Conservation (phyloP, 2,329 filamentous ascomycete genomes). For the Massarina eburnea region DNA sequence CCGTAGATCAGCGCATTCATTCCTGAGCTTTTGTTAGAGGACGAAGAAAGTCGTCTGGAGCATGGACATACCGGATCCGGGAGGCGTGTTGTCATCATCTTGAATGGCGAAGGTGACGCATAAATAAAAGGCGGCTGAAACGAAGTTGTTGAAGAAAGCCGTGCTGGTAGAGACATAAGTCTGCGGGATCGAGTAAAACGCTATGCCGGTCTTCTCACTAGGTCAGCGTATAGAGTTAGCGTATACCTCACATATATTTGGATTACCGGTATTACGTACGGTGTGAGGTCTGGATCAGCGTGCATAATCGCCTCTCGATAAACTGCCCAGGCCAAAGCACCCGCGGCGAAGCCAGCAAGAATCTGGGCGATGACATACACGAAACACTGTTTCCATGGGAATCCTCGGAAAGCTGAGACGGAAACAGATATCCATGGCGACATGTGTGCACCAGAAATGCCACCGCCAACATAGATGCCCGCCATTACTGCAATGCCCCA, state of each 20-base stretch:
- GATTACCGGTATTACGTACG: no score
- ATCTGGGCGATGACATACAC: conserved; percentile 57
- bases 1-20: conserved; percentile 52
- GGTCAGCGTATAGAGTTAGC: conserved; percentile 56
- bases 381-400: conserved; percentile 55
- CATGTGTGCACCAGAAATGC: conserved; percentile 52
- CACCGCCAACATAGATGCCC: conserved; percentile 50
- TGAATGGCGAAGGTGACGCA: conserved; percentile 70
- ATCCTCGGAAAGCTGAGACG: conserved; percentile 59
- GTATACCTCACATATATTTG: no score
- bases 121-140: conserved; percentile 67
- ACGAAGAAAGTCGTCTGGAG: conserved; percentile 72
- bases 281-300: conserved; percentile 52
- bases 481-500: conserved; percentile 61
- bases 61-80: conserved; percentile 53
- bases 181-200: conserved; percentile 71
- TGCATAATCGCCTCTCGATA: conserved; percentile 56
- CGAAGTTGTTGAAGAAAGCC: conserved; percentile 72
- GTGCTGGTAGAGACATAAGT: conserved; percentile 63
- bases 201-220: conserved; percentile 42
- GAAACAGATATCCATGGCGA: conserved; percentile 51
- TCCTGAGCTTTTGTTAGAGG: conserved; percentile 42
- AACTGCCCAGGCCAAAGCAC: conserved; percentile 40
- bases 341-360: conserved; percentile 54
- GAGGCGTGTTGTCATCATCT: conserved; percentile 49